Evolutionary conservation across 148 eudicot species (phyloP), one percentile per base, ranked within the genome.

Genomic region (Polygonum aviculare): DNA sequence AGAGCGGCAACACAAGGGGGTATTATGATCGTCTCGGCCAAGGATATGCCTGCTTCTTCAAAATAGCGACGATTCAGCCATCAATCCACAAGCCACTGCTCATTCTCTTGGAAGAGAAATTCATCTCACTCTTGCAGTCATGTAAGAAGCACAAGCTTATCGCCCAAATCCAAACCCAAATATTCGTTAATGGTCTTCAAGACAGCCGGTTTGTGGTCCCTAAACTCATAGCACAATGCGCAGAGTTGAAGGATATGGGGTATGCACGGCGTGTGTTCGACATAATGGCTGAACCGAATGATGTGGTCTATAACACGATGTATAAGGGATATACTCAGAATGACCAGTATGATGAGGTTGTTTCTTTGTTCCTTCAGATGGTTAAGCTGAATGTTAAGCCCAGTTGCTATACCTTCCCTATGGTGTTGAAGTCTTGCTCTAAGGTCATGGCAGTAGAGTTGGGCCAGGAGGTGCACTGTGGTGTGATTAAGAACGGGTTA

Each of bases 401-500:
- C 75, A 86, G 78, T 45, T 85, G 89, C 72, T 90, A 86, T 75
- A 82, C 92, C 0, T 83, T 90, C 39, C 94, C 97, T 3, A 82
- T 88, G 88, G 86, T 92, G 73, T 75, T 92, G 79, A 92, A 92
- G 78, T 86, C 88, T 65, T 90, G 92, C 71, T 83, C 76, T 36
- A 86, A 85, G 74, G 38, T 87, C 49, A 73, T 69, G 45, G 88
- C 87, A 33, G 63, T 85, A 36, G 75, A 73, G 21, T 85, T 83
- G 74, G 92, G 97, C 1, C 75, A 82, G 74, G 79, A 77, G 74
- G 84, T 90, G 74, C 94, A 92, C 81, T 87, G 86, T 75, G 59
- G 85, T 39, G 88, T 82, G 39, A 50, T 78, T 11, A 90, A 87
- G 55, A 74, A 76, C 31, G 92, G 97, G n/a, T 90, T 90, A 77